Percentiles rank a stretch among this genome's conserved stretches.
Evolutionary conservation across 805 yeast genomes (phyloP).

Genomic region (Ascoidea rubescens): DNA sequence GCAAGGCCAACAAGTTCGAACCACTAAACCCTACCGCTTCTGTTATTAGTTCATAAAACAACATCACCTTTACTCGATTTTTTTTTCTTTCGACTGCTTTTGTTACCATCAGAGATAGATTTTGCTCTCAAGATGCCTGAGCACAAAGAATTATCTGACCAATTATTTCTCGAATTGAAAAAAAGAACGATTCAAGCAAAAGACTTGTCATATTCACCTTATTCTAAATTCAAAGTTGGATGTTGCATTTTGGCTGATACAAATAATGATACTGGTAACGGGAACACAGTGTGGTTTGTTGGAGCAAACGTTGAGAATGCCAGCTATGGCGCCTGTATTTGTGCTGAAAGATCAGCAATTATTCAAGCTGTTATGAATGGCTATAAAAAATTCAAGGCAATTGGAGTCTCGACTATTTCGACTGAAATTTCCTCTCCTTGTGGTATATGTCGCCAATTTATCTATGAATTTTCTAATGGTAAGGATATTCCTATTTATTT

Average conservation of each 20-base stretch:
- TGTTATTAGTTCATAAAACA: too few relatives aligned
- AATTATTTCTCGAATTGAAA: slow-evolving; percentile 17
- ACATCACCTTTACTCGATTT: too few relatives aligned
- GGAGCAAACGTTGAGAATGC: slow-evolving; percentile 96
- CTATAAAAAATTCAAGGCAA: slow-evolving; percentile 31
- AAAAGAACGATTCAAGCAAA: slow-evolving; percentile 22
- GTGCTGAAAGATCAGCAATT: slow-evolving; percentile 66
- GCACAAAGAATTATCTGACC: slow-evolving; percentile 12
- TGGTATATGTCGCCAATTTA: slow-evolving; percentile 86
- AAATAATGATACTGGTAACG: slow-evolving; percentile 21
- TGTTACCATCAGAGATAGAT: too few relatives aligned
- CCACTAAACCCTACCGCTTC: too few relatives aligned
- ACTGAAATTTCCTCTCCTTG: slow-evolving; percentile 63
- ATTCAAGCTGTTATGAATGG: slow-evolving; percentile 33
- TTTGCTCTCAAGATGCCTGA: not conserved
- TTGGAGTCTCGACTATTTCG: slow-evolving; percentile 56
- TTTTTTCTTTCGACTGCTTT: too few relatives aligned
- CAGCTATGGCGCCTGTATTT: slow-evolving; percentile 64
- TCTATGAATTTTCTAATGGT: slow-evolving; percentile 56
- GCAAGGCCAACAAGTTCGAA: too few relatives aligned
- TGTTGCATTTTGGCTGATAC: slow-evolving; percentile 46
- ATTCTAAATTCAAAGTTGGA: slow-evolving; percentile 54
- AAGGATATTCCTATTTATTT: slow-evolving; percentile 46
- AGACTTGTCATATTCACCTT: slow-evolving; percentile 31
- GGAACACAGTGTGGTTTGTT: slow-evolving; percentile 6